Evolutionary conservation across 495 filamentous ascomycete genomes (phyloP).

Genomic region (Aspergillus nanangensis): DNA sequence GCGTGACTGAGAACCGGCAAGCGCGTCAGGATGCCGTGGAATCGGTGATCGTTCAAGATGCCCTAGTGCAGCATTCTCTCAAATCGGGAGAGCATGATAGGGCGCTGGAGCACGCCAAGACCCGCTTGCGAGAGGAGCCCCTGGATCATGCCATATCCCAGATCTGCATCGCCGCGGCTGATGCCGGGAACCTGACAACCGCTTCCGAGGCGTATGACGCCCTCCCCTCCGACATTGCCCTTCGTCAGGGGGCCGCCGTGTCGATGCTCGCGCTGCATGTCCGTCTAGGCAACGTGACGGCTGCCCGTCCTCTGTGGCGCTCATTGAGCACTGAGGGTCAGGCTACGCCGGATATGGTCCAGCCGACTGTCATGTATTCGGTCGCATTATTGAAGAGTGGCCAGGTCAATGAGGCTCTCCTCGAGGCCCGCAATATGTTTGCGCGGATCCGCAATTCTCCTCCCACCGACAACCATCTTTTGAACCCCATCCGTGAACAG

Average conservation of each 20-base stretch:
- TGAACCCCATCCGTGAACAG: conserved; percentile 54
- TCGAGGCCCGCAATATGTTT: conserved; percentile 78
- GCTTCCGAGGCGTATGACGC: conserved; percentile 64
- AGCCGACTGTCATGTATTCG: conserved; percentile 81
- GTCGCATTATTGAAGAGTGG: conserved; percentile 77
- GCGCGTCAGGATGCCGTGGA: conserved; percentile 53
- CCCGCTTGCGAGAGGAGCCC: conserved; percentile 41
- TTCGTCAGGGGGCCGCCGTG: conserved; percentile 62
- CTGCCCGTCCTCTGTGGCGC: conserved; percentile 72
- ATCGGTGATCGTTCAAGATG: conserved; percentile 64
- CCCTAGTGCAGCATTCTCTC: conserved; percentile 69
- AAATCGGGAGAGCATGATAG: conserved; percentile 58
- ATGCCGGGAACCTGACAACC: conserved; percentile 65
- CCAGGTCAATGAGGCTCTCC: conserved; percentile 69
- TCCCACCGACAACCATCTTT: conserved; percentile 19
- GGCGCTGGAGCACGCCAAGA: conserved; percentile 61
- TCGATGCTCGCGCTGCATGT: conserved; percentile 82
- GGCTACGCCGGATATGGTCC: conserved; percentile 65
- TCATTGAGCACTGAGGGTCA: conserved; percentile 58
- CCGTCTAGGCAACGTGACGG: conserved; percentile 70
- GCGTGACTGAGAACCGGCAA: conserved; percentile 50
- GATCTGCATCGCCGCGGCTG: conserved; percentile 69
- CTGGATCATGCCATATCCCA: conserved; percentile 51
- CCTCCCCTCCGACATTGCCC: conserved; percentile 43
- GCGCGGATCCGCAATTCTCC: conserved; percentile 59